Evolutionary conservation across 768 basidiomycete species (phyloP).

Genomic region (Pisolithus orientalis): DNA sequence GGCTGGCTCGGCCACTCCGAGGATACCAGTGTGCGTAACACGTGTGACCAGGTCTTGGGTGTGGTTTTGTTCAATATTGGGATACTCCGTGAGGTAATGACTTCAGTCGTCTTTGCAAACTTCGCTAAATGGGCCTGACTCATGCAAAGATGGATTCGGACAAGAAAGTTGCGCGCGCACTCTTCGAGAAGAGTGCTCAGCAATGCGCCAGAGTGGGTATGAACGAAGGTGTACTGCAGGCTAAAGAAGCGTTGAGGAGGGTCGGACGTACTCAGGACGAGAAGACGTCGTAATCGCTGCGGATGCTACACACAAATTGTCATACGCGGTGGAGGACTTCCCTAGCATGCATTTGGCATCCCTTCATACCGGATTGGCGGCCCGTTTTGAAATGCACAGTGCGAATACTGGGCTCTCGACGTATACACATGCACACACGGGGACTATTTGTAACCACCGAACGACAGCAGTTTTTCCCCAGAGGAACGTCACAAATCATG

Average conservation of each 20-base stretch:
- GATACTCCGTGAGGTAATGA: constrained; percentile 39
- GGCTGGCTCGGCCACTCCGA: constrained; percentile 15
- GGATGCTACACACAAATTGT: too few relatives aligned
- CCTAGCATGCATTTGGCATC: too few relatives aligned
- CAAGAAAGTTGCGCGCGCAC: constrained; percentile 17
- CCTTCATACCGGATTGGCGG: too few relatives aligned
- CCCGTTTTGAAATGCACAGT: too few relatives aligned
- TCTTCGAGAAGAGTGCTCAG: constrained; percentile 27
- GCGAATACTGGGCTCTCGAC: too few relatives aligned
- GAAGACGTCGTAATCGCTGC: neutral
- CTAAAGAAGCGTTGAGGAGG: constrained; percentile 29
- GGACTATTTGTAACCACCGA: too few relatives aligned
- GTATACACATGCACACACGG: too few relatives aligned
- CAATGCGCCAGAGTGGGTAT: constrained; percentile 27
- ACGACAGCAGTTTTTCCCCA: too few relatives aligned
- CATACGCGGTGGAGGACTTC: too few relatives aligned
- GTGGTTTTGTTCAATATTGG: constrained; percentile 59
- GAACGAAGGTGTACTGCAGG: constrained; percentile 30
- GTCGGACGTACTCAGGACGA: constrained; percentile 7
- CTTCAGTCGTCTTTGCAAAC: neutral
- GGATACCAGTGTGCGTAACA: constrained; percentile 24
- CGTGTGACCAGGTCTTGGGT: constrained; percentile 51
- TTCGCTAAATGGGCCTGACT: neutral
- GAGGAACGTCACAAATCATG: too few relatives aligned
- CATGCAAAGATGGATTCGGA: constrained; percentile 29